Conservation (phyloP, 768 basidiomycete genomes). For the Calocera cornea region DNA sequence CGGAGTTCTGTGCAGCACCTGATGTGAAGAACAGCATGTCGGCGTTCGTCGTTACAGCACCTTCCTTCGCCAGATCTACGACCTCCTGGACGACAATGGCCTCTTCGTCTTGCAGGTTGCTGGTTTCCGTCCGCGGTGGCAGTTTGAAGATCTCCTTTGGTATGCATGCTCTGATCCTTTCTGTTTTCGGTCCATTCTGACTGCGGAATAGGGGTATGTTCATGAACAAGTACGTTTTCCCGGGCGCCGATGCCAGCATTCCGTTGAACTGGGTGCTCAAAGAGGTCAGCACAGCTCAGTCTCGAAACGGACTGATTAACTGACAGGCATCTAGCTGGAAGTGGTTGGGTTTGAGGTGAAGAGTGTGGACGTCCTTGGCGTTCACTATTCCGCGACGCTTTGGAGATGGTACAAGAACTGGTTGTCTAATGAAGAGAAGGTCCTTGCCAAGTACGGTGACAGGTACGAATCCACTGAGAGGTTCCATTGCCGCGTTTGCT, state of each 20-base stretch:
- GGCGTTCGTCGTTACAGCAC: slow-evolving; percentile 82
- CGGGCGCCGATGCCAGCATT: slow-evolving; percentile 92
- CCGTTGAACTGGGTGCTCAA: slow-evolving; percentile 89
- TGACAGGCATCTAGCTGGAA: slow-evolving; percentile 34
- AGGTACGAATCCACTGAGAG: slow-evolving; percentile 23
- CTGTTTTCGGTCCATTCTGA: not conserved
- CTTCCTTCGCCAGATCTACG: slow-evolving; percentile 85
- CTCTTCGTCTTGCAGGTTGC: slow-evolving; percentile 95
- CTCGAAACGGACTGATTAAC: not conserved
- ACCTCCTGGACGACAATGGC: slow-evolving; percentile 87
- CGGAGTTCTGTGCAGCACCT: not conserved
- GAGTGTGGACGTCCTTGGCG: slow-evolving; percentile 90
- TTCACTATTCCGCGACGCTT: slow-evolving; percentile 88
- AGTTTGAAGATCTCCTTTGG: slow-evolving; percentile 97
- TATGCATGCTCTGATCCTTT: slow-evolving; percentile 22
- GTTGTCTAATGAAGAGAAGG: slow-evolving; percentile 82
- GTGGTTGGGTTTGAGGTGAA: slow-evolving; percentile 92
- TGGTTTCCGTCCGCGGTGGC: slow-evolving; percentile 89
- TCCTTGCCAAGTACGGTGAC: slow-evolving; percentile 80
- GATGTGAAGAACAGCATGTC: slow-evolving; percentile 51
- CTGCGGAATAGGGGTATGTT: slow-evolving; percentile 58
- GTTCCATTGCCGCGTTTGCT: not conserved
- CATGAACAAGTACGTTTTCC: slow-evolving; percentile 99
- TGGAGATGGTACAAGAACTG: slow-evolving; percentile 96
- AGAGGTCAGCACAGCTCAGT: slow-evolving; percentile 35